phyloP scores from a whole-genome alignment of 176 grass and related monocot genomes.

The Metroxylon sagu region DNA sequence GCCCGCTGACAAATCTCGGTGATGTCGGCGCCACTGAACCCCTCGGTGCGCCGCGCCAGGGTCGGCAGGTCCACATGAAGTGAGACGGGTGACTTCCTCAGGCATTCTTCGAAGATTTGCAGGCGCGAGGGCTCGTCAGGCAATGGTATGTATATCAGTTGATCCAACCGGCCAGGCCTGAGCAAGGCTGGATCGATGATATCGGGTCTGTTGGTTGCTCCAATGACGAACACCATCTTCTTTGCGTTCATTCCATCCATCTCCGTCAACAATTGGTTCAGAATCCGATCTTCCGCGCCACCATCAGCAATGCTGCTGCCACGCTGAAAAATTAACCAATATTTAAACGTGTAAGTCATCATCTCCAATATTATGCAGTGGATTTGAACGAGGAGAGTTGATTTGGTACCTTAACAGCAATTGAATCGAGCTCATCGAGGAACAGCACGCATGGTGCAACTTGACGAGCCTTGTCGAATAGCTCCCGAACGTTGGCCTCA shows the following conservation, averaged over 20 bases:
- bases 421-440: slow-evolving; percentile 41
- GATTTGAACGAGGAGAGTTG: too few species aligned
- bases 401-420: slow-evolving; percentile 17
- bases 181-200: slow-evolving; percentile 49
- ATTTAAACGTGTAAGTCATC: too few species aligned
- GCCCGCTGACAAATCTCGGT: slow-evolving; percentile 37
- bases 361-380: too few species aligned
- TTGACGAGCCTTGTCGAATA: slow-evolving; percentile 37
- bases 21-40: slow-evolving; percentile 38
- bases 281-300: slow-evolving; percentile 26
- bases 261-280: slow-evolving; percentile 38
- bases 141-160: slow-evolving; percentile 39
- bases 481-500: slow-evolving; percentile 33
- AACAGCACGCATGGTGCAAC: slow-evolving; percentile 40
- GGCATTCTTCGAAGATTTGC: slow-evolving; percentile 33
- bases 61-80: slow-evolving; percentile 24
- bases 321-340: neutral
- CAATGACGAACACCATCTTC: slow-evolving; percentile 44
- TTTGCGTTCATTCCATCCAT: slow-evolving; percentile 46
- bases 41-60: slow-evolving; percentile 14
- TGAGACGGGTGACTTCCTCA: slow-evolving; percentile 13
- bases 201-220: slow-evolving; percentile 42
- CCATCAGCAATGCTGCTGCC: slow-evolving; percentile 31
- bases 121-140: slow-evolving; percentile 25
- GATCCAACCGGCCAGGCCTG: slow-evolving; percentile 41